Base-by-base conservation (phyloP, 2,329 filamentous ascomycete genomes). In the Fusarium buxicola region DNA sequence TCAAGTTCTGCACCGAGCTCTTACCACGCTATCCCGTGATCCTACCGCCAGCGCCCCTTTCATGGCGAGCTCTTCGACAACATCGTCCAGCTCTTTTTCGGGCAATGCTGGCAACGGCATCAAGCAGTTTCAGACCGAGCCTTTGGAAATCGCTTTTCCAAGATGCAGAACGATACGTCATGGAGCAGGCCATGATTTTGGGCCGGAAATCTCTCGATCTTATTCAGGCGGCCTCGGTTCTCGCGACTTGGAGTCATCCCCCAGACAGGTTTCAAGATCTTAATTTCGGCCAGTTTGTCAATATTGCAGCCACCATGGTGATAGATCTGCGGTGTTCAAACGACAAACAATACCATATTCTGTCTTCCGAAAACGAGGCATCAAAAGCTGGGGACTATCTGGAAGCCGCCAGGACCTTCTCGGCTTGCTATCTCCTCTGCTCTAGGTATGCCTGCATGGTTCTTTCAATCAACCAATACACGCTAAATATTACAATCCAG, bases 281-380 rank as follows among this genome's bases (percentile, higher is more conserved):
- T 12, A 67, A 60, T n/a, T 66, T 67, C 31, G 52, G 53, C 28
- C 64, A 66, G 16, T 56, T 49, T 24, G 38, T 43, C 15, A 57
- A 66, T 10, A 51, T 67, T 52, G 64, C 64, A 7, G 59, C 59
- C 3, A 57, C 62, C 2, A 56, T 67, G 41, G 59, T 58, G 0
- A 49, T 66, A n/a, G 64, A 67, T 13, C 31, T 67, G 7, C 35
- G 31, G 4, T 67, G 56, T 3, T 63, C 62, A 0, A 67, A 63
- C 11, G 64, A 66, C 4, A 24, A 48, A 7, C 25, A 28, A 4
- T 59, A 58, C 40, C 32, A 46, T 9, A 41, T 64, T 2, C 43
- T 52, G 1, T 15, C 40, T 0, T 13, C 24, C 9, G 30, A 34
- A 15, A 24, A 13, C 1, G 34, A 15, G 5, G 13, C 27, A 15